Conservation (phyloP, 2,329 filamentous ascomycete genomes). For the Lizonia empirigonia region DNA sequence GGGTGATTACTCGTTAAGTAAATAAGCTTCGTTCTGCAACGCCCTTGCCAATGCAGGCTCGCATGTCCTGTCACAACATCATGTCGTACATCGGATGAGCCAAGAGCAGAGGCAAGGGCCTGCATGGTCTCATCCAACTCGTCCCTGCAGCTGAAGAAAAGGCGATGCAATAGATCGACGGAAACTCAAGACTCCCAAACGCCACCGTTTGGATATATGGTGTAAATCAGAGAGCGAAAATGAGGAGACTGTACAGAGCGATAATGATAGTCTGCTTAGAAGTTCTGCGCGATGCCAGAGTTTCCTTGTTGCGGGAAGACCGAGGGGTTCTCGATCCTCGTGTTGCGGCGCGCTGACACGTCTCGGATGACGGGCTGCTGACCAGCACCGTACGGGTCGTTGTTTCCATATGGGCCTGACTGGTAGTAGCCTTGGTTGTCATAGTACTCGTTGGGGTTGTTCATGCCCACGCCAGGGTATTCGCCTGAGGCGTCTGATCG, state of each 20-base stretch:
- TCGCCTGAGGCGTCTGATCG: constrained; percentile 70
- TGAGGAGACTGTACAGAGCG: constrained; percentile 10
- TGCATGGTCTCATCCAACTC: constrained; percentile 12
- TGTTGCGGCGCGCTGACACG: constrained; percentile 89
- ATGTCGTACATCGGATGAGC: constrained; percentile 9
- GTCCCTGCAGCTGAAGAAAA: constrained; percentile 18
- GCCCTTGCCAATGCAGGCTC: constrained; percentile 3
- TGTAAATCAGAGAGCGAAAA: constrained; percentile 9
- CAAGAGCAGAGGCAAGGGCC: constrained; percentile 17
- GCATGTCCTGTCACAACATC: constrained; percentile 9
- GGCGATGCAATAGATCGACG: constrained; percentile 7
- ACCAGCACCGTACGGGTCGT: constrained; percentile 58
- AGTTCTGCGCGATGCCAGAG: constrained; percentile 96
- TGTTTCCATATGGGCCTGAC: constrained; percentile 61
- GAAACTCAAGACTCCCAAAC: constrained; percentile 13
- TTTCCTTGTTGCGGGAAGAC: constrained; percentile 89
- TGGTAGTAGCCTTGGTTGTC: constrained; percentile 63
- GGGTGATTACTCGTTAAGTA: constrained; percentile 2
- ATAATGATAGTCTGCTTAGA: constrained; percentile 58
- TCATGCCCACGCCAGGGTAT: constrained; percentile 53
- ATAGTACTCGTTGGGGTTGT: constrained; percentile 58
- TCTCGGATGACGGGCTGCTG: constrained; percentile 86
- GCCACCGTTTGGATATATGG: constrained; percentile 19
- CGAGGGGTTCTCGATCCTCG: constrained; percentile 87
- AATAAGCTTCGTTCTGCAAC: not conserved